A percentile compares a stretch with the other conserved stretches of the same genome.
phyloP scores from a whole-genome alignment of 2,329 filamentous ascomycete genomes.

The Ophiosphaerella korrae region DNA sequence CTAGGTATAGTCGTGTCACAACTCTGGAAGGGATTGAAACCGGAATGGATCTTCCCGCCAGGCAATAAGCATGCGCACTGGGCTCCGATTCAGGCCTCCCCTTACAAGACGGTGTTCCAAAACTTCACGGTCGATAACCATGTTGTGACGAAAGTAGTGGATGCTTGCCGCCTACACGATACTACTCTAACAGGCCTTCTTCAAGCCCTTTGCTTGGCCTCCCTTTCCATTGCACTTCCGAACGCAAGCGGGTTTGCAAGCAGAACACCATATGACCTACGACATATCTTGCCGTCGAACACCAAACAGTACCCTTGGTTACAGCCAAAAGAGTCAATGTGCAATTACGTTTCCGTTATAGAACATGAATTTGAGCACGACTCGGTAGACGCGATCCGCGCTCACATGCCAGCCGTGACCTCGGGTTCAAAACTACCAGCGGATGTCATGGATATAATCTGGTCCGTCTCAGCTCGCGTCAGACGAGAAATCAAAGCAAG shows the following conservation, averaged over 20 bases:
- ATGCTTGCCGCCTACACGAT: conserved; percentile 12
- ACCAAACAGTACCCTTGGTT: conserved; percentile 13
- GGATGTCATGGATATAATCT: conserved; percentile 10
- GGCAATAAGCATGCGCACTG: not conserved
- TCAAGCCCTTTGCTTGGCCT: conserved; percentile 13
- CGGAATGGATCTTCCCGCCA: too few relatives aligned
- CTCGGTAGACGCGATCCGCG: conserved; percentile 1
- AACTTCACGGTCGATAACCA: conserved; percentile 11
- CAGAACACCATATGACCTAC: conserved; percentile 19
- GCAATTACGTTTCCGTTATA: conserved; percentile 20
- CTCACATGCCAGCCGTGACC: too few relatives aligned
- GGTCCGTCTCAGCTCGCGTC: conserved; percentile 12
- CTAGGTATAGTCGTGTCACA: too few relatives aligned
- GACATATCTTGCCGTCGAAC: conserved; percentile 12
- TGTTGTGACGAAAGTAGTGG: conserved; percentile 9
- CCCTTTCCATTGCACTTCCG: conserved; percentile 12
- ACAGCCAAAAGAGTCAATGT: conserved; percentile 15
- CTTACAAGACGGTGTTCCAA: conserved; percentile 15
- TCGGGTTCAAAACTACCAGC: not conserved
- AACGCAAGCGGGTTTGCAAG: conserved; percentile 10
- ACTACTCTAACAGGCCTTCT: conserved; percentile 21
- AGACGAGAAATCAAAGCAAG: conserved; percentile 6
- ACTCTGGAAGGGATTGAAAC: too few relatives aligned
- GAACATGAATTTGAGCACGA: conserved; percentile 16
- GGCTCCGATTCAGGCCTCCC: conserved; percentile 12